Evolutionary conservation across 495 filamentous ascomycete genomes (phyloP), one percentile per base, ranked within the genome.

Genomic region (Neurospora sp.): DNA sequence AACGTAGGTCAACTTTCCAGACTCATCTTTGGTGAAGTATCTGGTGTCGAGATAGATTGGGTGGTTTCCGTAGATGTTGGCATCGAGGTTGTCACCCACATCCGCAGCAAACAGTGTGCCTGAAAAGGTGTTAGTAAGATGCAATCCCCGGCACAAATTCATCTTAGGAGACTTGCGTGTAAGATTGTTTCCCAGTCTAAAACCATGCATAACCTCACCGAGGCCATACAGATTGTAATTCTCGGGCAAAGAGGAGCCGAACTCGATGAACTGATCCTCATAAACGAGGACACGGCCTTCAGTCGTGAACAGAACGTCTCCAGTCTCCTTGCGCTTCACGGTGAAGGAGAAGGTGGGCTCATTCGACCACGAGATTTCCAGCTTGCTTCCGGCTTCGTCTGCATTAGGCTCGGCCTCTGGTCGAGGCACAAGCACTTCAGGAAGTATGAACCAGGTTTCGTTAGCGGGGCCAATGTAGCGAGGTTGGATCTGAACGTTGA

Each of bases 31-130:
- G 73, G 89, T 86, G 77, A 89, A 83, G 41, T 86, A 86, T n/a
- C 94, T 88, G 75, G 94, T 92, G 73, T 97, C 94, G 48, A 92
- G 88, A 81, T 97, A 97, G 27, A 96, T 84, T 0, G 94, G 91
- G 77, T 97, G 94, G 68, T 83, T 88, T 9, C 93, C 92, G 77
- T 97, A 97, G 38, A 96, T 82, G 75, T 97, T 97, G 9, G 86
- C 88, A 70, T 90, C 87, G 9, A 87, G 79, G 9, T 87, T 88
- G 72, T 92, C 86, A 4, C 84, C 85, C 69, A 86, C 85, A 78
- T 96, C 93, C 3, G 91, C 90, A 14, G 90, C 89, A 72, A 87
- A 94, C 71, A 92, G 84, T 4, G 92, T 94, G 40, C 90, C 84
- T 73, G 20, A 0, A 31, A 10, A 37, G 4, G 40, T 37, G 72